A percentile compares a stretch with the other conserved stretches of the same genome.
phyloP scores from a whole-genome alignment of 73 alveolate genomes.

The Breviolum minutum region DNA sequence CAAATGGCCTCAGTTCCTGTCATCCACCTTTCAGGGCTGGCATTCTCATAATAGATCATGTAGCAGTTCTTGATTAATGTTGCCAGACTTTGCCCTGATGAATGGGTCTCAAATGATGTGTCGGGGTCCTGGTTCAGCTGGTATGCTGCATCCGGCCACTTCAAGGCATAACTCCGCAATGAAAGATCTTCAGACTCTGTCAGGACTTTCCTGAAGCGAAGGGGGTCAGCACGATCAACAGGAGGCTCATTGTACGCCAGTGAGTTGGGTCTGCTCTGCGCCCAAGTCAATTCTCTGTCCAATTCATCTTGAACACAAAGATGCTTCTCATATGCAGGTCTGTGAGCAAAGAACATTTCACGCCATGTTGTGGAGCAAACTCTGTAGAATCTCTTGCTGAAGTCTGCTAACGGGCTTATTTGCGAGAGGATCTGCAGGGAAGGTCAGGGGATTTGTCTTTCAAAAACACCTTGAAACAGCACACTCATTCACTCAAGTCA shows the following conservation, averaged over 20 bases:
- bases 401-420: neutral
- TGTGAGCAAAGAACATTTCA: constrained; percentile 1
- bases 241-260: neutral
- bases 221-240: neutral
- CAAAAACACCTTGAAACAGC: neutral
- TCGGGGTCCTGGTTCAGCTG: constrained; percentile 31
- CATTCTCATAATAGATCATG: neutral
- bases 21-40: neutral
- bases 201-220: neutral
- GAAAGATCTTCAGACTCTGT: neutral
- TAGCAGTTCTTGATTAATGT: constrained; percentile 19
- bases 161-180: neutral
- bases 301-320: neutral
- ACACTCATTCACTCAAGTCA: neutral
- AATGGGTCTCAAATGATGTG: neutral
- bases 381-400: neutral
- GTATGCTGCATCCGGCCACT: neutral
- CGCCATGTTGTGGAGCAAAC: neutral
- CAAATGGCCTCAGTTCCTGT: constrained; percentile 20
- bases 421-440: neutral
- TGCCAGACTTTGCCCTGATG: neutral
- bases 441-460: neutral
- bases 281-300: neutral
- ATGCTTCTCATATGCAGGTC: neutral
- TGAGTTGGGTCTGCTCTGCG: neutral